phyloP scores from a whole-genome alignment of 805 yeast genomes.

The Teunomyces kruisii region DNA sequence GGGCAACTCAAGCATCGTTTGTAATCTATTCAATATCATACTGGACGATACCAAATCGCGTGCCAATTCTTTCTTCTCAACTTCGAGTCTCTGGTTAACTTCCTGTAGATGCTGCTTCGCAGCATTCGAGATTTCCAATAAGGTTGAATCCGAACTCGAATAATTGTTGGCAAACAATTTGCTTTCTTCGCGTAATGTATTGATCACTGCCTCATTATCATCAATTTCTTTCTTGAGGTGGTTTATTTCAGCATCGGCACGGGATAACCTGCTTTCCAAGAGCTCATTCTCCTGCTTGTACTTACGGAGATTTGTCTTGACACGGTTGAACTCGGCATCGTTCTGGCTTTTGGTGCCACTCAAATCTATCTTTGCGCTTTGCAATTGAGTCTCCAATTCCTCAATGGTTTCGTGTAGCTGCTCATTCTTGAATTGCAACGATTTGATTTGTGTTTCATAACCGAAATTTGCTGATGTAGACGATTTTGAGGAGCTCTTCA shows the following conservation, averaged over 20 bases:
- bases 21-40: slow-evolving; percentile 4
- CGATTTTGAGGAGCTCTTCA: slow-evolving; percentile 13
- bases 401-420: slow-evolving; percentile 10
- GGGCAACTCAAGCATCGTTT: slow-evolving; percentile 6
- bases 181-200: slow-evolving; percentile 1
- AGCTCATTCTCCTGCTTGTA: slow-evolving; percentile 14
- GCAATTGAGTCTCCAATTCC: slow-evolving; percentile 2
- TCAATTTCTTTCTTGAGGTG: slow-evolving; percentile 1
- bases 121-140: slow-evolving; percentile 9
- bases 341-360: background rate
- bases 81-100: background rate
- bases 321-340: background rate
- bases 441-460: slow-evolving; percentile 25
- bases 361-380: background rate
- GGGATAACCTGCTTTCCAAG: slow-evolving; percentile 12
- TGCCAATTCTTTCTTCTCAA: slow-evolving; percentile 6
- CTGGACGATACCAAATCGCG: slow-evolving; percentile 5
- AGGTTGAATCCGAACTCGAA: slow-evolving; percentile 7
- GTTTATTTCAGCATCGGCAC: slow-evolving; percentile 1
- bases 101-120: slow-evolving; percentile 1
- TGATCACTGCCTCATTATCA: background rate
- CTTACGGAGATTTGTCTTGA: background rate
- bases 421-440: slow-evolving; percentile 19
- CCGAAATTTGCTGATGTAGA: slow-evolving; percentile 13
- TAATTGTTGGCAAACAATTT: background rate